Evolutionary conservation across 345 rosid genomes (phyloP).

Genomic region (Reutealis trisperma): DNA sequence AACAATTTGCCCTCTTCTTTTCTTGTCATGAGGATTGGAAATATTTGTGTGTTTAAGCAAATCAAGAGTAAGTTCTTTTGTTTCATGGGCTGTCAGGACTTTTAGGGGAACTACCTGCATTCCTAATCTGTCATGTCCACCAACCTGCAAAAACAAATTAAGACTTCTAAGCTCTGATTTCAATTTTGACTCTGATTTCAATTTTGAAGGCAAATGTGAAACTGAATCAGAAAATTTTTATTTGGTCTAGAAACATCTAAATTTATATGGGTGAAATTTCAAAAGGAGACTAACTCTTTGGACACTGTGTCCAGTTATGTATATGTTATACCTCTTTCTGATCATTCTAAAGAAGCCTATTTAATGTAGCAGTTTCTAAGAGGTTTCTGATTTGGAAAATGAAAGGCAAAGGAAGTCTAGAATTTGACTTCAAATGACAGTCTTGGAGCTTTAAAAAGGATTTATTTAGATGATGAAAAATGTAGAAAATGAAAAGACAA

Average conservation of each 20-base stretch:
- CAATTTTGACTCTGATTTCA: no score
- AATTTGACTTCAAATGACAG: no score
- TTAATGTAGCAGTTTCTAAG: not conserved
- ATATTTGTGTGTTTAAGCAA: constrained; percentile 57
- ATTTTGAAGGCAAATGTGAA: not conserved
- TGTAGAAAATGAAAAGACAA: not conserved
- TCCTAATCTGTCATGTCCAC: constrained; percentile 73
- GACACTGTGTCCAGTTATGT: not conserved
- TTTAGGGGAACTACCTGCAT: constrained; percentile 69
- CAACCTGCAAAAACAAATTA: constrained; percentile 47
- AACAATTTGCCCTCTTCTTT: constrained; percentile 54
- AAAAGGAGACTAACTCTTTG: not conserved
- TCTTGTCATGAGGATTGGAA: constrained; percentile 48
- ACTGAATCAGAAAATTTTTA: not conserved
- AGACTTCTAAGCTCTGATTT: not conserved
- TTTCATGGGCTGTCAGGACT: constrained; percentile 47
- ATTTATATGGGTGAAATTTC: not conserved
- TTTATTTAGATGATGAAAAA: not conserved
- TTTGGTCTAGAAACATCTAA: not conserved
- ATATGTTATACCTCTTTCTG: no score
- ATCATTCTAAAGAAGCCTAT: no score
- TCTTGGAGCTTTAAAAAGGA: not conserved
- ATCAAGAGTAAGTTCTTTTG: constrained; percentile 53
- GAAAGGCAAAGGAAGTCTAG: no score
- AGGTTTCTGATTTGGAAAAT: not conserved